Evolutionary conservation across 176 grass and related monocot genomes (phyloP).

Genomic region (Phoenix dactylifera): DNA sequence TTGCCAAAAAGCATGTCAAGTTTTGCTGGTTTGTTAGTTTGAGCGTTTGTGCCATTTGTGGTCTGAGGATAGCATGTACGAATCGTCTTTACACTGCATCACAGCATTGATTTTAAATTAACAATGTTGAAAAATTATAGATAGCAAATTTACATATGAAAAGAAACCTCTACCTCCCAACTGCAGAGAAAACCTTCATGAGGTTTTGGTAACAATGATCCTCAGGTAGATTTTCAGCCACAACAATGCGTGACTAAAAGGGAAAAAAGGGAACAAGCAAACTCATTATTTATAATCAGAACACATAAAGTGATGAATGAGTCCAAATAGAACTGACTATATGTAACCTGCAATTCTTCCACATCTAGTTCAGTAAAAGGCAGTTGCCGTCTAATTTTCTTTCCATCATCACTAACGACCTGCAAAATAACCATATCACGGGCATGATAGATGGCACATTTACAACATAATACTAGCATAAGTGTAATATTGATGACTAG

Average conservation of each 20-base stretch:
- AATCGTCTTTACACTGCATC: slow-evolving; percentile 88
- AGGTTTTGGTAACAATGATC: slow-evolving; percentile 99
- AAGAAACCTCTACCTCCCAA: slow-evolving; percentile 58
- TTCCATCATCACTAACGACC: slow-evolving; percentile 93
- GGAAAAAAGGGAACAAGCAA: slow-evolving; percentile 5
- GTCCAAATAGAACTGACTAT: background rate
- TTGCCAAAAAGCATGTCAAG: slow-evolving; percentile 99
- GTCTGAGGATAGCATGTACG: slow-evolving; percentile 95
- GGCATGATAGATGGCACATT: too few species aligned
- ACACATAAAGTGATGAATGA: slow-evolving; percentile 6
- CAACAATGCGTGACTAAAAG: slow-evolving; percentile 80
- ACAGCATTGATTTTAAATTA: slow-evolving; percentile 10
- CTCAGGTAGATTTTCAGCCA: slow-evolving; percentile 96
- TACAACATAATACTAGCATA: too few species aligned
- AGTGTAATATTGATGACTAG: too few species aligned
- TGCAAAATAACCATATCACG: slow-evolving; percentile 16
- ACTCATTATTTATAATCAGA: slow-evolving; percentile 4
- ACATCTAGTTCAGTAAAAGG: slow-evolving; percentile 85
- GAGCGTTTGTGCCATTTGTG: slow-evolving; percentile 63
- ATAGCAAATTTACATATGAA: background rate
- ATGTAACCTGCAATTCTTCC: slow-evolving; percentile 78
- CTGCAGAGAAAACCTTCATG: slow-evolving; percentile 91
- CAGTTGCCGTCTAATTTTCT: slow-evolving; percentile 60
- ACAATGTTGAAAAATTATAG: background rate
- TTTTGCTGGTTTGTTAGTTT: slow-evolving; percentile 80